Percentiles rank a stretch among this genome's conserved stretches.
phyloP scores from a whole-genome alignment of 169 alveolate species.

The Plasmodium adleri region DNA sequence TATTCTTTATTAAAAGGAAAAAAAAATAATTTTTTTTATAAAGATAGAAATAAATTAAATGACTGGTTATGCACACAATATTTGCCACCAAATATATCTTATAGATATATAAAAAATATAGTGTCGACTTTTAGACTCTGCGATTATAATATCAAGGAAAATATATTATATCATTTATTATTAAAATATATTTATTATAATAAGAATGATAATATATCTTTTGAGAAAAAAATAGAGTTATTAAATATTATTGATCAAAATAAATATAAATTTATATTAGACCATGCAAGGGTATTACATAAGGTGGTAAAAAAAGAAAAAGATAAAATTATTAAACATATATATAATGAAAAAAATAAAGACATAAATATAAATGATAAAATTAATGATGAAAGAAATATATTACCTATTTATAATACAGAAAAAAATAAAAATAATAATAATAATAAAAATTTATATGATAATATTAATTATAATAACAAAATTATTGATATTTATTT shows the following conservation, averaged over 20 bases:
- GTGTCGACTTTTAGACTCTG: constrained; percentile 2
- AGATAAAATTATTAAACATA: neutral
- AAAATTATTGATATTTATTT: constrained; percentile 39
- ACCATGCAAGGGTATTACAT: constrained; percentile 40
- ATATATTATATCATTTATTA: constrained; percentile 32
- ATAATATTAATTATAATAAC: constrained; percentile 2
- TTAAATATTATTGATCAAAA: constrained; percentile 17
- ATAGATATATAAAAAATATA: constrained; percentile 18
- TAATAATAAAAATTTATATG: too few relatives aligned
- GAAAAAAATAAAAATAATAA: too few relatives aligned
- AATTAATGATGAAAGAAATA: too few relatives aligned
- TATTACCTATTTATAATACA: too few relatives aligned
- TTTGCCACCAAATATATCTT: constrained; percentile 18
- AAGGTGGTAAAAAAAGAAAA: constrained; percentile 22
- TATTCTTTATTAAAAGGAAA: neutral
- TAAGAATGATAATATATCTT: neutral
- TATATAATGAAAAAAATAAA: too few relatives aligned
- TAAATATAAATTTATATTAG: constrained; percentile 37
- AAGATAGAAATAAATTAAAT: constrained; percentile 15
- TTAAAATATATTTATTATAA: constrained; percentile 25
- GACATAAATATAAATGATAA: too few relatives aligned
- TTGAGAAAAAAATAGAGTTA: neutral
- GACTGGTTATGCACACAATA: constrained; percentile 30
- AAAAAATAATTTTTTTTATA: neutral
- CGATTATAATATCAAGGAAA: constrained; percentile 67